These are phyloP conservation scores for Penicillium cinerascens DNA, from an alignment of 495 filamentous ascomycete species.

Conservation along the genomic window DNA sequence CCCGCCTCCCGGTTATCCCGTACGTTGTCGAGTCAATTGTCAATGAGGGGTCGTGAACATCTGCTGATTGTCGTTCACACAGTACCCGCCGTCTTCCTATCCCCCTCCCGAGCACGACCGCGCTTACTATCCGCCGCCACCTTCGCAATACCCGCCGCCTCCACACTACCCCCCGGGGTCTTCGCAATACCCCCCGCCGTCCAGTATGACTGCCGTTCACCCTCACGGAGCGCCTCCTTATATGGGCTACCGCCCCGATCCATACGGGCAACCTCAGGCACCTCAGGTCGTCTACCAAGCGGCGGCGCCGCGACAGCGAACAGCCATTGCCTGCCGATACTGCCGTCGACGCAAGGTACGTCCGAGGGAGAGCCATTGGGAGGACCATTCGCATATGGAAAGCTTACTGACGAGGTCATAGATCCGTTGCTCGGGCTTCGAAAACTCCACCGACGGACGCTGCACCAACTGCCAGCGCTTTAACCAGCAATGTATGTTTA, in stretches of 20 bases:
- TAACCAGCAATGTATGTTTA: constrained; percentile 84
- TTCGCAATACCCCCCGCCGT: constrained; percentile 35
- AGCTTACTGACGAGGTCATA: constrained; percentile 27
- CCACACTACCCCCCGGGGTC: constrained; percentile 36
- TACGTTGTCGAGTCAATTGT: constrained; percentile 24
- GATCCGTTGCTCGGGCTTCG: constrained; percentile 85
- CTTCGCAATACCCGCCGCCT: constrained; percentile 36
- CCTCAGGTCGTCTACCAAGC: constrained; percentile 56
- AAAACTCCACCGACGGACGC: constrained; percentile 69
- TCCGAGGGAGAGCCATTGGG: not conserved
- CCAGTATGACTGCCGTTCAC: constrained; percentile 42
- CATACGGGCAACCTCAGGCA: constrained; percentile 42
- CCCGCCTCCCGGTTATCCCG: constrained; percentile 32
- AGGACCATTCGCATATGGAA: not conserved
- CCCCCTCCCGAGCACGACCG: constrained; percentile 36
- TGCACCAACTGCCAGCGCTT: constrained; percentile 79
- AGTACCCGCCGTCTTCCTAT: constrained; percentile 38
- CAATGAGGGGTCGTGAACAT: not conserved
- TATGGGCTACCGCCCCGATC: constrained; percentile 39
- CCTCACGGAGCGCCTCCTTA: constrained; percentile 36
- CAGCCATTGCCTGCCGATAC: constrained; percentile 82
- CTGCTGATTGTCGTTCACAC: not conserved
- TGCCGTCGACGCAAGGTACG: constrained; percentile 78
- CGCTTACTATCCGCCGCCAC: constrained; percentile 38
- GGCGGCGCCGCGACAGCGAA: constrained; percentile 73